phyloP scores from a whole-genome alignment of 1,284 basidiomycete genomes.

The Kwoniella shivajii region DNA sequence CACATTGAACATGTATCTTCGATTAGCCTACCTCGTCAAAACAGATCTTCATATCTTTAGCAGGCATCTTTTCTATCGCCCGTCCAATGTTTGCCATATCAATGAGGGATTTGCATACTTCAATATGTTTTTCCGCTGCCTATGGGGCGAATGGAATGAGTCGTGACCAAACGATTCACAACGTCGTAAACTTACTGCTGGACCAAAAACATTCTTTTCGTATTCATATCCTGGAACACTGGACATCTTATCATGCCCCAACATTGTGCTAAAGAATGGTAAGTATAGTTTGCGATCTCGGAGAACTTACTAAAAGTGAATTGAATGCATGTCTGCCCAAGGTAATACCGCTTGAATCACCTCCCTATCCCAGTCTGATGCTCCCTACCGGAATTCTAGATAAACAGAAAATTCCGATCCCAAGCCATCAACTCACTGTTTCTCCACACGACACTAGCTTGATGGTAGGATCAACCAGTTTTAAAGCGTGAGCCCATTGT shows the following conservation, averaged over 20 bases:
- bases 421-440: conserved; percentile 47
- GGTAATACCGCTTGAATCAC: conserved; percentile 47
- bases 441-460: conserved; percentile 65
- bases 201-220: conserved; percentile 57
- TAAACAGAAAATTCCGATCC: not conserved
- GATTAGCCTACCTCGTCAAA: conserved; percentile 57
- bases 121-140: conserved; percentile 54
- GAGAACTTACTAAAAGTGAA: conserved; percentile 49
- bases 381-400: conserved; percentile 27
- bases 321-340: conserved; percentile 52
- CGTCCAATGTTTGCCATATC: conserved; percentile 52
- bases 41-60: conserved; percentile 51
- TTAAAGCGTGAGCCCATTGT: conserved; percentile 67
- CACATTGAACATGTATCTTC: not conserved
- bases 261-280: conserved; percentile 26
- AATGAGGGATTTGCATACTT: conserved; percentile 54
- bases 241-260: conserved; percentile 36
- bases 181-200: conserved; percentile 36
- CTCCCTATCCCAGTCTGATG: conserved; percentile 54
- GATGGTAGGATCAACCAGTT: conserved; percentile 64
- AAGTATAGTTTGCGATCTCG: not conserved
- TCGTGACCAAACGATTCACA: not conserved
- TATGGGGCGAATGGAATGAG: conserved; percentile 7
- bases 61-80: conserved; percentile 25
- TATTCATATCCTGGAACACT: conserved; percentile 42